phyloP scores from a whole-genome alignment of 2,329 filamentous ascomycete species.

The Didymella exigua region DNA sequence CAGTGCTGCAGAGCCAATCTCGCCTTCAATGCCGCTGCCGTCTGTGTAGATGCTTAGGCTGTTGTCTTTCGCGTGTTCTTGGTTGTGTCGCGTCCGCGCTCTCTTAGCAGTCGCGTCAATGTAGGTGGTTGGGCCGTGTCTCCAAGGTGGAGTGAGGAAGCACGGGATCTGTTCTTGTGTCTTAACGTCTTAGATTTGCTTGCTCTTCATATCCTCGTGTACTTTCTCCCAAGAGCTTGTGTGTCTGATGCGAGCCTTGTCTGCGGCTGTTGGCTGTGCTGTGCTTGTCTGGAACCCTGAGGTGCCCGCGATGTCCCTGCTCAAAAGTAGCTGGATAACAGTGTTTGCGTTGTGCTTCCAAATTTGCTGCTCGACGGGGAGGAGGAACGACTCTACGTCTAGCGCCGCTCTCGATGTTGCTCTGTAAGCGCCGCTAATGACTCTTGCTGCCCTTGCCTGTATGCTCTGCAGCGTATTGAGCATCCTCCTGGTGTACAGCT shows the following conservation, averaged over 20 bases:
- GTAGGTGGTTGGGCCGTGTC: slow-evolving; percentile 15
- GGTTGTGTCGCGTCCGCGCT: slow-evolving; percentile 20
- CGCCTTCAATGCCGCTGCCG: slow-evolving; percentile 25
- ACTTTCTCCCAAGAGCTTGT: background rate
- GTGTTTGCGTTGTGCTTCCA: slow-evolving; percentile 23
- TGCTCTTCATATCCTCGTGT: background rate
- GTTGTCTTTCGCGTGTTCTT: slow-evolving; percentile 11
- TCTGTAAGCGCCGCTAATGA: slow-evolving; percentile 31
- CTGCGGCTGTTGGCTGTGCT: background rate
- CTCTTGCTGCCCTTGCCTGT: slow-evolving; percentile 25
- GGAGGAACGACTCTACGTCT: slow-evolving; percentile 23
- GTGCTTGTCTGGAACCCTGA: background rate
- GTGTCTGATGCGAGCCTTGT: background rate
- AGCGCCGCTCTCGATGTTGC: slow-evolving; percentile 29
- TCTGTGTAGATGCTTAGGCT: slow-evolving; percentile 32
- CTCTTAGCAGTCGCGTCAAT: slow-evolving; percentile 20
- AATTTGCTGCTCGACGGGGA: slow-evolving; percentile 22
- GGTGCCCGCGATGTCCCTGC: background rate
- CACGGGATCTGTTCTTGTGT: slow-evolving; percentile 21
- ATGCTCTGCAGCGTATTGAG: slow-evolving; percentile 22
- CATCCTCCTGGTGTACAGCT: slow-evolving; percentile 21
- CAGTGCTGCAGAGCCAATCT: slow-evolving; percentile 22
- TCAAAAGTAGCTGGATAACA: slow-evolving; percentile 9
- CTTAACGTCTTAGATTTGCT: slow-evolving; percentile 3
- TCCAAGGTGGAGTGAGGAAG: slow-evolving; percentile 21